Conservation (phyloP, 129 eudicot genomes). For the Tagetes patula region DNA sequence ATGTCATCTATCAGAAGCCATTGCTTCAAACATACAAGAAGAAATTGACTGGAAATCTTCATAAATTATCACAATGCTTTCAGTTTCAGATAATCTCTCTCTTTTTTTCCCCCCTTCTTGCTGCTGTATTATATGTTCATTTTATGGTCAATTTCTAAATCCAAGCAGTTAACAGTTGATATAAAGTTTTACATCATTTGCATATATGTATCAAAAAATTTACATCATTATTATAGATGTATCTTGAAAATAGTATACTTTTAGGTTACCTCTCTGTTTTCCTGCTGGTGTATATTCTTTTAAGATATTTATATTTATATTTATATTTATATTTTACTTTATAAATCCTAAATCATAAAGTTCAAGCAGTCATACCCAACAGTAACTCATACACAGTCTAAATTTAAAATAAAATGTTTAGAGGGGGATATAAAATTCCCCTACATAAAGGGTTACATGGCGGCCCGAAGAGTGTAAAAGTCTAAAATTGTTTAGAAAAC, state of each 20-base stretch:
- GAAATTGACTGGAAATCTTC: slow-evolving; percentile 20
- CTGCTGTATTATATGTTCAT: slow-evolving; percentile 8
- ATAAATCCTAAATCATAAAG: no score
- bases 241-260: not conserved
- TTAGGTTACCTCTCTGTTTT: not conserved
- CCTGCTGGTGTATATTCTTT: not conserved
- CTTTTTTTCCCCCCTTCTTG: not conserved
- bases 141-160: not conserved
- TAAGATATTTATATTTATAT: no score
- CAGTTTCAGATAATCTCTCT: slow-evolving; percentile 6
- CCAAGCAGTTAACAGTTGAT: not conserved
- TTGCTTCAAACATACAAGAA: slow-evolving; percentile 37
- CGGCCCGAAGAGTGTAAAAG: not conserved
- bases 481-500: not conserved
- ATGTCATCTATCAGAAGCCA: slow-evolving; percentile 40
- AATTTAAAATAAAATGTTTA: no score
- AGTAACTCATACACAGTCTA: no score
- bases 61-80: slow-evolving; percentile 19
- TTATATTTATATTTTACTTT: no score
- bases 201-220: not conserved
- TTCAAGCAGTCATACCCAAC: no score
- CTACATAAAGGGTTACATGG: not conserved
- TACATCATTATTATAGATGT: not conserved
- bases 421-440: not conserved
- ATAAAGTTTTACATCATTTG: not conserved